Conservation (phyloP, 2,329 filamentous ascomycete genomes). For the Didymella arachidicola region DNA sequence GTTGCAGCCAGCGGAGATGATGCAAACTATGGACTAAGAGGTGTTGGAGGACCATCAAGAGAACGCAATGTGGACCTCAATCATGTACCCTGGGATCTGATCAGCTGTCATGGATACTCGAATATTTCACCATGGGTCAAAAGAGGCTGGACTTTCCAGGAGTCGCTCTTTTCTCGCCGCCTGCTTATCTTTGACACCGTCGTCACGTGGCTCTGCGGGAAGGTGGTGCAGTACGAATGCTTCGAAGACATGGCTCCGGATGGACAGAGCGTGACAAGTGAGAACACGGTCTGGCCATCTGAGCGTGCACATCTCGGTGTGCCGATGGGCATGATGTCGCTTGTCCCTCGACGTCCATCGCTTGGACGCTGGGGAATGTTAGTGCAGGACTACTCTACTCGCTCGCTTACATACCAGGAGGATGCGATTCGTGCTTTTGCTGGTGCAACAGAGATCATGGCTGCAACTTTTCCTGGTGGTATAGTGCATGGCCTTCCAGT, state of each 20-base stretch:
- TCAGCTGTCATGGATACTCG: too few species aligned
- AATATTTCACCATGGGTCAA: too few species aligned
- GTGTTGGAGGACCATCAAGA: too few species aligned
- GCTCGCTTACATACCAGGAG: not conserved
- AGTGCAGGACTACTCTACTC: conserved; percentile 1
- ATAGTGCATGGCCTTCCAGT: not conserved
- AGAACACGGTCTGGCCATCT: not conserved
- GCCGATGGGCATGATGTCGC: conserved; percentile 5
- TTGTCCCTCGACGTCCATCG: not conserved
- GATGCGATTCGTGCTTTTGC: conserved; percentile 1
- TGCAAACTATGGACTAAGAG: too few species aligned
- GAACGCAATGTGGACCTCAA: too few species aligned
- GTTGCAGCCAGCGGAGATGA: too few species aligned
- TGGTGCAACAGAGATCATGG: not conserved
- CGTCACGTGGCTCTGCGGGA: not conserved
- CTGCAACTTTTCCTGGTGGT: not conserved
- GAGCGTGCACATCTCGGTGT: not conserved
- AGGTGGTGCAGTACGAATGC: not conserved
- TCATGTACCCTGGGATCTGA: too few species aligned
- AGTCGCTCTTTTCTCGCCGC: not conserved
- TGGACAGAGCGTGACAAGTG: too few species aligned
- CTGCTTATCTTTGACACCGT: conserved; percentile 1
- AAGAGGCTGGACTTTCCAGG: not conserved
- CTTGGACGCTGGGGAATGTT: not conserved
- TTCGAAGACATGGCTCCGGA: not conserved